A percentile compares a stretch with the other conserved stretches of the same genome.
Evolutionary conservation across 495 filamentous ascomycete species (phyloP).

Genomic region (Penicillium goetzii): DNA sequence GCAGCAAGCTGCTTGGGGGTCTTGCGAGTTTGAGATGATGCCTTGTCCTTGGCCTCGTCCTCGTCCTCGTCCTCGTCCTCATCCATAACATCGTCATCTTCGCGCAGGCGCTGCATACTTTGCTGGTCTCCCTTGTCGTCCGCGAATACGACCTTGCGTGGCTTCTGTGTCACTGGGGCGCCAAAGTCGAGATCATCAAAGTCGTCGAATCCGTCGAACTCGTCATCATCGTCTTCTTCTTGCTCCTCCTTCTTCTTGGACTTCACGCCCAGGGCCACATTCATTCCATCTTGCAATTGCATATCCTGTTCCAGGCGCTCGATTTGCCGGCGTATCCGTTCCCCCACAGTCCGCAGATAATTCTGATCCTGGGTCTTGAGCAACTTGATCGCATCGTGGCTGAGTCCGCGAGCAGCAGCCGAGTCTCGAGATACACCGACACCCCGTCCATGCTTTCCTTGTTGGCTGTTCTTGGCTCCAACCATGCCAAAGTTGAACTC

Average conservation of each 20-base stretch:
- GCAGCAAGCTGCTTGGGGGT: constrained; percentile 46
- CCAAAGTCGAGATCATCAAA: constrained; percentile 38
- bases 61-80: constrained; percentile 37
- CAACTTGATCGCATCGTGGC: constrained; percentile 73
- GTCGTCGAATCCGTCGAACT: constrained; percentile 28
- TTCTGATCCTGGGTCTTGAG: constrained; percentile 96
- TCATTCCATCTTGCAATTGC: constrained; percentile 43
- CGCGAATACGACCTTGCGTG: constrained; percentile 60
- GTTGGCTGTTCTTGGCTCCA: constrained; percentile 49
- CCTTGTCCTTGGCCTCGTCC: constrained; percentile 21
- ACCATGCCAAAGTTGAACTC: constrained; percentile 97
- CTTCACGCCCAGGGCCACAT: constrained; percentile 34
- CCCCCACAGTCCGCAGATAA: constrained; percentile 73
- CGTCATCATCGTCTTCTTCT: constrained; percentile 31
- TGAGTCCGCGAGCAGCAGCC: constrained; percentile 48
- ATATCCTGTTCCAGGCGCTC: constrained; percentile 62
- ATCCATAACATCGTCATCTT: constrained; percentile 31
- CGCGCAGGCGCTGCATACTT: constrained; percentile 33
- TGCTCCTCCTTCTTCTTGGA: constrained; percentile 31
- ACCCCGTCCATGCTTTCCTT: constrained; percentile 60
- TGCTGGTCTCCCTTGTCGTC: constrained; percentile 56
- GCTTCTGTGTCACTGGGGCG: constrained; percentile 32
- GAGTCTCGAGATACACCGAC: constrained; percentile 50
- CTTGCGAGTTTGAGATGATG: constrained; percentile 30
- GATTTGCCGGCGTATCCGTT: constrained; percentile 61